phyloP scores from a whole-genome alignment of 768 basidiomycete species.

The Lactarius sp. region DNA sequence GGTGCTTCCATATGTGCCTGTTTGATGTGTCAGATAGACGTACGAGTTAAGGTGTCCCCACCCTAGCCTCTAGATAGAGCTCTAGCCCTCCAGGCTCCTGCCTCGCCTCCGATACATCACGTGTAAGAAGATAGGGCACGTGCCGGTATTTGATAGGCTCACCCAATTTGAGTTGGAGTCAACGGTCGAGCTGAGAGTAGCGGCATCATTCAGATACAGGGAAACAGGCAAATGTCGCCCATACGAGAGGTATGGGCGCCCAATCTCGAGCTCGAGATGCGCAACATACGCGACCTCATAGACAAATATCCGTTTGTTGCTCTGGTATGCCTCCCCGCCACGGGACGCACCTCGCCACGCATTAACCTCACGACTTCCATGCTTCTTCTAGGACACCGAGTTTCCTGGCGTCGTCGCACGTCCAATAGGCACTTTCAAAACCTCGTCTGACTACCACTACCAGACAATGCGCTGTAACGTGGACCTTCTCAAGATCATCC shows the following conservation, averaged over 20 bases:
- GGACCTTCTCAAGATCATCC: constrained; percentile 95
- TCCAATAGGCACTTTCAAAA: constrained; percentile 94
- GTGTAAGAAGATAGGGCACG: constrained; percentile 16
- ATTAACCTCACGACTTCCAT: constrained; percentile 26
- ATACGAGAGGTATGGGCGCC: constrained; percentile 95
- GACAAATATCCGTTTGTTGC: constrained; percentile 92
- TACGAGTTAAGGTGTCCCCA: constrained; percentile 16
- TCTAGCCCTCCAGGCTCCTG: not conserved
- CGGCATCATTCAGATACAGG: not conserved
- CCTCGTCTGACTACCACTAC: constrained; percentile 97
- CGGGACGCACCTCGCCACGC: constrained; percentile 16
- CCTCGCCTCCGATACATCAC: constrained; percentile 6
- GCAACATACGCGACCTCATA: constrained; percentile 76
- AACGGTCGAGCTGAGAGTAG: no score
- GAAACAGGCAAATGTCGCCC: constrained; percentile 52
- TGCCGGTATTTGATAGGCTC: constrained; percentile 1
- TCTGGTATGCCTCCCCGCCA: constrained; percentile 57
- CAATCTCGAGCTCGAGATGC: constrained; percentile 92
- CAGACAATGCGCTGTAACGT: constrained; percentile 99
- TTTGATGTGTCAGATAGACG: constrained; percentile 26
- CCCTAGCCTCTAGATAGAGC: not conserved
- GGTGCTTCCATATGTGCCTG: constrained; percentile 24
- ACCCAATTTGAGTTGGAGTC: not conserved
- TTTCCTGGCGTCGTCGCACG: constrained; percentile 98
- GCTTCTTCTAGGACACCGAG: constrained; percentile 78